Evolutionary conservation across 805 yeast species (phyloP).

Genomic region (Cyberlindnera bimundalis): DNA sequence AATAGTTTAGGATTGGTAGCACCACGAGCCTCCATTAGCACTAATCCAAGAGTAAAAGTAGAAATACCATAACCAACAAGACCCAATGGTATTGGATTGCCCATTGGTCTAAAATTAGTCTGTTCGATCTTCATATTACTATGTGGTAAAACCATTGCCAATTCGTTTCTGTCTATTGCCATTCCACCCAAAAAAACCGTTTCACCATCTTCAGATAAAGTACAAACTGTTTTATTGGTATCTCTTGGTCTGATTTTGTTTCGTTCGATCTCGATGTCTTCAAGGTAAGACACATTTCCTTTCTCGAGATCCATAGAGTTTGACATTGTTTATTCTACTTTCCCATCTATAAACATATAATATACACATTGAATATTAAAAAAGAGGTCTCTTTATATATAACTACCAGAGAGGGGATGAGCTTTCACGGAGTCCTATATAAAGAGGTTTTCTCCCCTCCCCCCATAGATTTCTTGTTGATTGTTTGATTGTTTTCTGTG

Average conservation of each 20-base stretch:
- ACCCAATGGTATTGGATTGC: constrained; percentile 50
- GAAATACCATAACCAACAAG: constrained; percentile 45
- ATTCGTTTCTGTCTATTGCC: constrained; percentile 48
- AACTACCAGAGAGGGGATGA: too few relatives aligned
- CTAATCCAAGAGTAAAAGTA: constrained; percentile 46
- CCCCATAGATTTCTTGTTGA: too few relatives aligned
- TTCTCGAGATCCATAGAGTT: constrained; percentile 13
- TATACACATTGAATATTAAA: too few relatives aligned
- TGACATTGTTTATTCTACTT: constrained; percentile 4
- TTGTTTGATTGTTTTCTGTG: too few relatives aligned
- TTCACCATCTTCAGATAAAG: constrained; percentile 32
- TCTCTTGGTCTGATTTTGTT: constrained; percentile 2
- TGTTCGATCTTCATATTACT: constrained; percentile 26
- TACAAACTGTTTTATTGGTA: constrained; percentile 9
- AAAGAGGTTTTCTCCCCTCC: too few relatives aligned
- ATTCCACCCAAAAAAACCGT: constrained; percentile 37
- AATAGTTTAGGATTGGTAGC: constrained; percentile 40
- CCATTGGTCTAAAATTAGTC: constrained; percentile 32
- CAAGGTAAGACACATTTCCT: constrained; percentile 11
- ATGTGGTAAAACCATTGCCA: constrained; percentile 49
- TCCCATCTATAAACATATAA: too few relatives aligned
- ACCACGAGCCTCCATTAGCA: constrained; percentile 44
- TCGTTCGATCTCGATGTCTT: constrained; percentile 5
- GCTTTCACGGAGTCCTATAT: too few relatives aligned
- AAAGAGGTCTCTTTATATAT: too few relatives aligned